These are phyloP conservation scores for Saccharum spontaneum DNA, from an alignment of 176 grass and related monocot species.

Conservation along the genomic window DNA sequence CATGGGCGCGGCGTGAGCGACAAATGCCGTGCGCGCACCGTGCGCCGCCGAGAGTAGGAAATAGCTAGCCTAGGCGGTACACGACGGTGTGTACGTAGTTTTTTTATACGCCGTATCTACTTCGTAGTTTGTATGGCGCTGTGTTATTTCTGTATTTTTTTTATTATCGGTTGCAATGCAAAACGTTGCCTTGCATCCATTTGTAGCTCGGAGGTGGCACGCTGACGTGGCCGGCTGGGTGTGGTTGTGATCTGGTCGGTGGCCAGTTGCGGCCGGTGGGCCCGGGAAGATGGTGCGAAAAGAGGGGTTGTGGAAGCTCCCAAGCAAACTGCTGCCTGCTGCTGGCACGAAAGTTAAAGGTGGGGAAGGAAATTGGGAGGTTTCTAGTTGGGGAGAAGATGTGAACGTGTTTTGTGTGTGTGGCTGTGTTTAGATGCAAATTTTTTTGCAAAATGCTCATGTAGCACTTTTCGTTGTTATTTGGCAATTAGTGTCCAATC, in stretches of 20 bases:
- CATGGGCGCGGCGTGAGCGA: slow-evolving; percentile 3
- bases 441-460: no score
- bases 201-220: background rate
- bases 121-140: no score
- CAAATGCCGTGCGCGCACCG: background rate
- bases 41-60: background rate
- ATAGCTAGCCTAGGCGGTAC: background rate
- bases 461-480: no score
- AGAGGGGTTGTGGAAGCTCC: background rate
- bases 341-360: background rate
- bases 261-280: background rate
- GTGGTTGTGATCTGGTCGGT: slow-evolving; percentile 20
- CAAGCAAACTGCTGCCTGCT: background rate
- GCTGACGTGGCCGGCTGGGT: background rate
- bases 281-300: background rate
- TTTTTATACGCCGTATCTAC: no score
- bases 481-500: no score
- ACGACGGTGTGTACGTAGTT: background rate
- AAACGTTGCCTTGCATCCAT: background rate
- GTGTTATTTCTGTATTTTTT: no score
- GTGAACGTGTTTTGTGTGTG: background rate
- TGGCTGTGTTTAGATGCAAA: no score
- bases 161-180: background rate
- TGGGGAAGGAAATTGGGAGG: background rate
- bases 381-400: background rate